These are phyloP conservation scores for Ceratocystis colombiana DNA, from an alignment of 2,329 filamentous ascomycete species.

Conservation along the genomic window DNA sequence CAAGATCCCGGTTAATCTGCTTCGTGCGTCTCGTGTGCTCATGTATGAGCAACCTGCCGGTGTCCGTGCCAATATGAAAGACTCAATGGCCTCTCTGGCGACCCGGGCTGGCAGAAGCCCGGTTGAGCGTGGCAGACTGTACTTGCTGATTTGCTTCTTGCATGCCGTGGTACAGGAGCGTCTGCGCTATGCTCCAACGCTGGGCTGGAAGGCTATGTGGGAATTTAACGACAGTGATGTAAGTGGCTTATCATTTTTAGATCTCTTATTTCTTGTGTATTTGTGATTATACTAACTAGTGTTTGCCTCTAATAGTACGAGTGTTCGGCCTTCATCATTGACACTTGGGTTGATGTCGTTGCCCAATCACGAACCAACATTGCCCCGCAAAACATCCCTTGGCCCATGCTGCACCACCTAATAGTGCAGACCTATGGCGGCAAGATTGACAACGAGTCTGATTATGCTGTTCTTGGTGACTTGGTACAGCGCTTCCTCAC, in stretches of 20 bases:
- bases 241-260: conserved; percentile 40
- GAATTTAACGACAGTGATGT: conserved; percentile 99
- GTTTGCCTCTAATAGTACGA: conserved; percentile 54
- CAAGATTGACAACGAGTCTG: conserved; percentile 86
- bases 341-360: conserved; percentile 80
- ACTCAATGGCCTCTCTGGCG: conserved; percentile 77
- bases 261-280: background rate
- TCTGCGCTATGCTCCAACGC: conserved; percentile 79
- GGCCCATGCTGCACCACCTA: conserved; percentile 87
- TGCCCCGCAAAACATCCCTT: conserved; percentile 85
- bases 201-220: conserved; percentile 99
- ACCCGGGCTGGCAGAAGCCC: conserved; percentile 68
- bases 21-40: conserved; percentile 83
- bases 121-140: conserved; percentile 81
- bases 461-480: conserved; percentile 62
- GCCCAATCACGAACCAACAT: conserved; percentile 84
- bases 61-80: conserved; percentile 96
- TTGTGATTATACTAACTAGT: background rate
- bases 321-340: conserved; percentile 91
- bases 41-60: conserved; percentile 98
- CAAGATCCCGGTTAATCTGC: conserved; percentile 92
- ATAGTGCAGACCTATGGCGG: conserved; percentile 93
- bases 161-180: conserved; percentile 94
- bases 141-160: conserved; percentile 83
- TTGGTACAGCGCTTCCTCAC: conserved; percentile 74